A percentile compares a stretch with the other conserved stretches of the same genome.
Conservation (phyloP, 306 rosid species). For the barrel medic (Medicago truncatula) region DNA sequence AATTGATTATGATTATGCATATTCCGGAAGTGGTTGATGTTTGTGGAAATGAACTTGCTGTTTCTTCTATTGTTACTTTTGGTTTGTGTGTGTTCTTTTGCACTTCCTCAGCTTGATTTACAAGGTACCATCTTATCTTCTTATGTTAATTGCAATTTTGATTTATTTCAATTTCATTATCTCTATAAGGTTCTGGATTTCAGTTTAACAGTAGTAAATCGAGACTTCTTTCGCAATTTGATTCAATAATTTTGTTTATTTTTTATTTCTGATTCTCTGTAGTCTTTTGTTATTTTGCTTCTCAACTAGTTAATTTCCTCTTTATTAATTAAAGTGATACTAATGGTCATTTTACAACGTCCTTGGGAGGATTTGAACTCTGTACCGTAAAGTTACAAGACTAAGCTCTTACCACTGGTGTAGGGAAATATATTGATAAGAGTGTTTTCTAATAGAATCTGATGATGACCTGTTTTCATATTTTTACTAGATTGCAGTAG, state of each 20-base stretch:
- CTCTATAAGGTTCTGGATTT: neutral
- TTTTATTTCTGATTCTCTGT: neutral
- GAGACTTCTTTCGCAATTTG: neutral
- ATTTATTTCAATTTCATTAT: slow-evolving; percentile 7
- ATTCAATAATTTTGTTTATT: too few relatives aligned
- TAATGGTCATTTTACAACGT: too few relatives aligned
- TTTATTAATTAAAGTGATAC: too few relatives aligned
- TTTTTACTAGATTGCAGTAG: slow-evolving; percentile 14
- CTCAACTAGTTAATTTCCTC: neutral
- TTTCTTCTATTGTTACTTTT: slow-evolving; percentile 49
- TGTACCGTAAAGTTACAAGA: too few relatives aligned
- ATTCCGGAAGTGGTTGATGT: slow-evolving; percentile 40
- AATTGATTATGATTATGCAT: slow-evolving; percentile 38
- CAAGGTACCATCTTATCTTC: slow-evolving; percentile 60
- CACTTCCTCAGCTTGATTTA: slow-evolving; percentile 57
- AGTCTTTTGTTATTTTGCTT: neutral
- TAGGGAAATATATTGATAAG: neutral
- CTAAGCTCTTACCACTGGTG: too few relatives aligned
- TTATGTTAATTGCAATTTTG: slow-evolving; percentile 5
- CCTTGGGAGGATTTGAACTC: too few relatives aligned
- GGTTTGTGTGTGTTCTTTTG: slow-evolving; percentile 53
- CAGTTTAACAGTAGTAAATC: neutral
- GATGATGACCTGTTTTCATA: neutral
- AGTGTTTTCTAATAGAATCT: neutral
- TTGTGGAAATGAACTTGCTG: slow-evolving; percentile 56